Evolutionary conservation across 2,329 filamentous ascomycete genomes (phyloP).

Genomic region (Akanthomyces muscarius): DNA sequence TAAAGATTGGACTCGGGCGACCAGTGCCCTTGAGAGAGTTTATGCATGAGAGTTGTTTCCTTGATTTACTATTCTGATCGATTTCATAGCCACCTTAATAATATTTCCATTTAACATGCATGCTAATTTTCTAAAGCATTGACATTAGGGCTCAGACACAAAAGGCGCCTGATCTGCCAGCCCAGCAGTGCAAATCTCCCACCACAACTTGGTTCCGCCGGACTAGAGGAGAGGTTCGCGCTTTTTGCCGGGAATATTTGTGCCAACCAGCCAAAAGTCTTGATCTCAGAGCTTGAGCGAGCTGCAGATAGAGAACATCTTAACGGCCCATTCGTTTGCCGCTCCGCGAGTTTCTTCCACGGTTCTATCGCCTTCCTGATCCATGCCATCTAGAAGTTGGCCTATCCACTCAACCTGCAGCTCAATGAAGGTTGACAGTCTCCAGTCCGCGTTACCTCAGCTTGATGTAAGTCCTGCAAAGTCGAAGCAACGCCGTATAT

Average conservation of each 20-base stretch:
- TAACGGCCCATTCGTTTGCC: background rate
- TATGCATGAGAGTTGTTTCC: no score
- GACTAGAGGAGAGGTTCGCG: background rate
- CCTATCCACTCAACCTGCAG: slow-evolving; percentile 20
- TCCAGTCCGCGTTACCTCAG: no score
- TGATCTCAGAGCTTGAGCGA: background rate
- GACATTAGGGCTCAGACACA: background rate
- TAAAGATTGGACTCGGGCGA: background rate
- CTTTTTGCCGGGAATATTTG: background rate
- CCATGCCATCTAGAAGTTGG: background rate
- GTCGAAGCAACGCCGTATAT: no score
- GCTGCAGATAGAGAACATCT: background rate
- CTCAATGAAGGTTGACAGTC: slow-evolving; percentile 22
- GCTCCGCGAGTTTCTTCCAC: background rate
- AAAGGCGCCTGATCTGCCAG: background rate
- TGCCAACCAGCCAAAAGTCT: background rate
- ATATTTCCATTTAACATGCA: background rate
- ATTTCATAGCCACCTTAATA: background rate
- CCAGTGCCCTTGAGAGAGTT: background rate
- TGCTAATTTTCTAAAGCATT: background rate
- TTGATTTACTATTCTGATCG: no score
- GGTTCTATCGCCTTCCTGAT: background rate
- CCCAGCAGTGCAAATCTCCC: background rate
- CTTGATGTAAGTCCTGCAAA: no score
- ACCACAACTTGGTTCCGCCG: background rate